Evolutionary conservation across 306 rosid species (phyloP), one percentile per base, ranked within the genome.

Genomic region (Malus sieversii): DNA sequence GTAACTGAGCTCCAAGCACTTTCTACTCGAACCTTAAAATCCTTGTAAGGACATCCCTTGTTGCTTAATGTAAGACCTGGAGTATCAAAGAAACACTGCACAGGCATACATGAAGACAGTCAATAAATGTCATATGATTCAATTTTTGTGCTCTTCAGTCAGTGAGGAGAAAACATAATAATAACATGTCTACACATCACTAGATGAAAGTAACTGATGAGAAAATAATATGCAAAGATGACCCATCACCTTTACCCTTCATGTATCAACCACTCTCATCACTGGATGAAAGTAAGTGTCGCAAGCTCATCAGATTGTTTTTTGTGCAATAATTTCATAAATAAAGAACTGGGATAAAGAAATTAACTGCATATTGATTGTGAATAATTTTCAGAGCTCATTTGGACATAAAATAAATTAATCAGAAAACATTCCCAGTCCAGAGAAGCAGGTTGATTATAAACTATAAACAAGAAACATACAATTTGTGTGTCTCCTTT

Each of bases 81-180:
- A 8, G 99, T 92, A 79, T 95, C 97, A 72, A 95, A 95, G 85
- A 95, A 88, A 77, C 97, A 95, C 99, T 92, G 94, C 87, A 86
- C 61, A 75, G 52, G 32, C 48, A 76, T 64, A 72, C 22, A 59
- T 8, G 27, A 45, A 59, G 71, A 25, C 46, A 62, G 59, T 74
- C 32, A 4, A 73, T 73, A 51, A 73, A 40, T 59, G 35, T 18
- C 22, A 55, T 38, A 42, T 27, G 40, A 45, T 57, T 67, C 74
- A 68, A 4, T 55, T 32, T 53, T 30, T 33, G 32, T 15, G 52
- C 33, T 13, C 40, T n/a, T 71, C 40, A 35, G 18, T 40, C 57
- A 10, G 30, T 61, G 69, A 29, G 44, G 57, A 73, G 25, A 59
- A 40, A 15, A 12, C 8, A 55, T 53, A 58, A 16, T 51, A 29